Evolutionary conservation across 192 early-diverging fungal genomes (phyloP).

Genomic region (Helicostylum pulchrum): DNA sequence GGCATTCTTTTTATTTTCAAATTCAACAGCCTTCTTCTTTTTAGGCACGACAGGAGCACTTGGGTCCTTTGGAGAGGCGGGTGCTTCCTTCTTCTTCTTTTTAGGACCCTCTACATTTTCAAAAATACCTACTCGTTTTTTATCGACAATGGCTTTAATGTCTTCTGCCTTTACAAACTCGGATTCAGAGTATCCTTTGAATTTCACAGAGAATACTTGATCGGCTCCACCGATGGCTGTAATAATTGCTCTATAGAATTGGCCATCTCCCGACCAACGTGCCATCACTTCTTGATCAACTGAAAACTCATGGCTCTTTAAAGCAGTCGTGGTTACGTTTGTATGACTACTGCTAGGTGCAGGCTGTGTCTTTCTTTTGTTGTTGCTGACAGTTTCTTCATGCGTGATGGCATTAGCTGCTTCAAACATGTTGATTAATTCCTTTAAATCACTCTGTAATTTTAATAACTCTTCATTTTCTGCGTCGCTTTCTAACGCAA

Average conservation of each 20-base stretch:
- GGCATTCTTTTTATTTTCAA: conserved; percentile 66
- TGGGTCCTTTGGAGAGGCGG: background rate
- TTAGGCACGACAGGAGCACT: conserved; percentile 22
- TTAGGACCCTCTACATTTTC: conserved; percentile 16
- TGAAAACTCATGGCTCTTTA: conserved; percentile 36
- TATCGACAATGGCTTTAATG: conserved; percentile 44
- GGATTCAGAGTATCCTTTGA: conserved; percentile 56
- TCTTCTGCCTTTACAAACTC: conserved; percentile 51
- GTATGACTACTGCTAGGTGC: conserved; percentile 7
- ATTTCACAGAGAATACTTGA: conserved; percentile 56
- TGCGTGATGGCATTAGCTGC: conserved; percentile 31
- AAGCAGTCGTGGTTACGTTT: conserved; percentile 11
- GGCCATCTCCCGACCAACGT: conserved; percentile 61
- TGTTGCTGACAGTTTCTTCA: conserved; percentile 1
- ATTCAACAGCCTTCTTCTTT: conserved; percentile 54
- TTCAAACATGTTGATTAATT: conserved; percentile 61
- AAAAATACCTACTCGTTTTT: conserved; percentile 36
- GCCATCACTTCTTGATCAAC: conserved; percentile 63
- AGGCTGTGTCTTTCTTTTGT: conserved; percentile 18
- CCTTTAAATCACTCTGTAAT: conserved; percentile 60
- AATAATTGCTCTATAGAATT: conserved; percentile 63
- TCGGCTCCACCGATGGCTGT: conserved; percentile 53
- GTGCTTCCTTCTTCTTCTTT: conserved; percentile 9
- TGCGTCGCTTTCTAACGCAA: conserved; percentile 65
- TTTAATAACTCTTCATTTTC: conserved; percentile 65